These are phyloP conservation scores for Thymus quinquecostatus DNA, from an alignment of 257 asterid genomes.

Conservation along the genomic window DNA sequence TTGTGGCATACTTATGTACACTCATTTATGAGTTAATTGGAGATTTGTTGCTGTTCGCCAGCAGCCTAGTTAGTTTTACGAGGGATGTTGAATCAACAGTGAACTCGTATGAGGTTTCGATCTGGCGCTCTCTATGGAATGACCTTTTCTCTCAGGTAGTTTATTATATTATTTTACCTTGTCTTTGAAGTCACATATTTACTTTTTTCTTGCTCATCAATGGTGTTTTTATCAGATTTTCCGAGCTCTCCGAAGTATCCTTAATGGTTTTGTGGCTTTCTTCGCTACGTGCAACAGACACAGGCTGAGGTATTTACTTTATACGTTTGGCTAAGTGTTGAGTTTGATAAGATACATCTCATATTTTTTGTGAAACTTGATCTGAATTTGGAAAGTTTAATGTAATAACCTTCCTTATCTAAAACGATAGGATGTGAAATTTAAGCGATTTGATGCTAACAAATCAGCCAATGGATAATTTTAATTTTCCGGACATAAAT, in stretches of 20 bases:
- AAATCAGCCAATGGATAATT: background rate
- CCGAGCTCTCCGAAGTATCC: slow-evolving; percentile 91
- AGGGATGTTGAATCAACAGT: slow-evolving; percentile 76
- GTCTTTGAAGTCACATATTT: slow-evolving; percentile 6
- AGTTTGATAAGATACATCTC: background rate
- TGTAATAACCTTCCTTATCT: background rate
- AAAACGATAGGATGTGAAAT: background rate
- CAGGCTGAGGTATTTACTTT: slow-evolving; percentile 69
- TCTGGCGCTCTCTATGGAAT: slow-evolving; percentile 95
- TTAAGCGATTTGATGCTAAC: background rate
- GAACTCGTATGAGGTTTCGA: slow-evolving; percentile 65
- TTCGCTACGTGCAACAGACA: slow-evolving; percentile 87
- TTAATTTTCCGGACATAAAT: background rate
- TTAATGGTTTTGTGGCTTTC: slow-evolving; percentile 86
- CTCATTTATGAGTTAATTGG: slow-evolving; percentile 44
- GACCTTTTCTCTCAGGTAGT: slow-evolving; percentile 93
- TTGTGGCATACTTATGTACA: slow-evolving; percentile 50
- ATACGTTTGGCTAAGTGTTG: slow-evolving; percentile 13
- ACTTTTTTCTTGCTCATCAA: slow-evolving; percentile 8
- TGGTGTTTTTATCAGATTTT: slow-evolving; percentile 57
- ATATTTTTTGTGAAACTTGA: background rate
- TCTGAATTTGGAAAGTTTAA: background rate
- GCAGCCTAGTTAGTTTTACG: slow-evolving; percentile 65
- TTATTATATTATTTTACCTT: slow-evolving; percentile 20
- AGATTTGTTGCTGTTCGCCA: slow-evolving; percentile 55